These are phyloP conservation scores for Suillus alpinus DNA, from an alignment of 768 basidiomycete genomes.

Conservation along the genomic window DNA sequence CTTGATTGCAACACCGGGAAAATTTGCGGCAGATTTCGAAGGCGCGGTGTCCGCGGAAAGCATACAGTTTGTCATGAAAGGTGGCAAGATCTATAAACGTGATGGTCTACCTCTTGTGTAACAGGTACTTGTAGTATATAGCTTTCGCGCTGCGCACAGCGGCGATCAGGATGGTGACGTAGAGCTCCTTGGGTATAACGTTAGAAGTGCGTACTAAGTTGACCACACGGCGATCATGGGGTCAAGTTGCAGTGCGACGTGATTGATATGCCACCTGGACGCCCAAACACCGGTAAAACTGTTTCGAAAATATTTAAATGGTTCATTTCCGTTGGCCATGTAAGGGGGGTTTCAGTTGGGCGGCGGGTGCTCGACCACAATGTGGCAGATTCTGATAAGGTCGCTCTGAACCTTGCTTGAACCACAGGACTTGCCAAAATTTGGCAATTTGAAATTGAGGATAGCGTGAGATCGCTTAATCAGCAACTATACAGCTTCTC, in stretches of 20 bases:
- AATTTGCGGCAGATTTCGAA: slow-evolving; percentile 38
- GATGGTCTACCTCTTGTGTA: slow-evolving; percentile 26
- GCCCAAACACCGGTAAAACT: neutral
- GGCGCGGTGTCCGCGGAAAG: slow-evolving; percentile 44
- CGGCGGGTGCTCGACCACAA: neutral
- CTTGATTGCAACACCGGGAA: slow-evolving; percentile 37
- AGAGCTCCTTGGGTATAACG: neutral
- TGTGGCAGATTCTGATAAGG: neutral
- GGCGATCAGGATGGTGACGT: neutral
- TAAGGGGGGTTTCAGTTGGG: neutral
- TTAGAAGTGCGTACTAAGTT: neutral
- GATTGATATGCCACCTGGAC: neutral
- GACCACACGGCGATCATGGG: neutral
- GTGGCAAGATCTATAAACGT: slow-evolving; percentile 44
- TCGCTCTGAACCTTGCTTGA: too few relatives aligned
- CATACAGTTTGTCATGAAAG: slow-evolving; percentile 60
- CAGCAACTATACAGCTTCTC: slow-evolving; percentile 18
- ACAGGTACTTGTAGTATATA: neutral
- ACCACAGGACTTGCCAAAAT: too few relatives aligned
- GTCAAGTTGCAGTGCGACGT: neutral
- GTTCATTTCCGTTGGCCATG: neutral
- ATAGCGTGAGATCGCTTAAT: slow-evolving; percentile 21
- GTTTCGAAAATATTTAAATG: neutral
- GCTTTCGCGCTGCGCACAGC: neutral
- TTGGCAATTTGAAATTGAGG: slow-evolving; percentile 1